Percentiles rank a stretch among this genome's conserved stretches.
phyloP scores from a whole-genome alignment of 768 basidiomycete species.

The Tricholoma matsutake region DNA sequence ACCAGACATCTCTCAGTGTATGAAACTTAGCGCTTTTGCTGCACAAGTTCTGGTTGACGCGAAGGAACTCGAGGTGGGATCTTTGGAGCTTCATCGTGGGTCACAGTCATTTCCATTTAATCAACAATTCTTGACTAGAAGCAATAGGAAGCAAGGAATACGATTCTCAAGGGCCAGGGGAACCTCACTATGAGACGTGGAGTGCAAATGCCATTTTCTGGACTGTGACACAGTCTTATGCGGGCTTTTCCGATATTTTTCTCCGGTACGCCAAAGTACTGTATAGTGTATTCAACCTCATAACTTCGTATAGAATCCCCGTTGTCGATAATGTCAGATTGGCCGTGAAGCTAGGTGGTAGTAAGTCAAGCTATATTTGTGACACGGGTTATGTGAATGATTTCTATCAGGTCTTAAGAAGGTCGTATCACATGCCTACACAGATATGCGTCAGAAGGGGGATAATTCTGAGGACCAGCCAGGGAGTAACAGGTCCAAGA shows the following conservation, averaged over 20 bases:
- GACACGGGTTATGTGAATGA: neutral
- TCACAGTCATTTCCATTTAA: neutral
- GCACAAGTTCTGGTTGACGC: constrained; percentile 49
- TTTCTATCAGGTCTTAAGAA: constrained; percentile 36
- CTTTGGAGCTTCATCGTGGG: constrained; percentile 49
- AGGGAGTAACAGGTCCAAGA: constrained; percentile 41
- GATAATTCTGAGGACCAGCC: constrained; percentile 10
- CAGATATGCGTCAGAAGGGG: constrained; percentile 33
- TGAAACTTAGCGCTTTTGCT: constrained; percentile 52
- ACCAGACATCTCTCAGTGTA: constrained; percentile 28
- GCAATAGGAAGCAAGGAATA: constrained; percentile 41
- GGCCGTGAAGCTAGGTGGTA: neutral
- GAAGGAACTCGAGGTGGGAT: constrained; percentile 38
- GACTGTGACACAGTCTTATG: constrained; percentile 46
- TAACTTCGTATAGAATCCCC: neutral
- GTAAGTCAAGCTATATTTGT: neutral
- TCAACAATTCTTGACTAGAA: neutral
- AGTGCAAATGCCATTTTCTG: constrained; percentile 47
- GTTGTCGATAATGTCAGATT: neutral
- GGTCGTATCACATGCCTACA: constrained; percentile 39
- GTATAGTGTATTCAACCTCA: neutral
- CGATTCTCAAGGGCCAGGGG: constrained; percentile 33
- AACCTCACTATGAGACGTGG: constrained; percentile 40
- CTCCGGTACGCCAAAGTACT: constrained; percentile 27
- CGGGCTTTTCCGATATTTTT: constrained; percentile 45